Percentiles rank a stretch among this genome's conserved stretches.
Conservation (phyloP, 2,329 filamentous ascomycete species). For the Hansfordia pulvinata region DNA sequence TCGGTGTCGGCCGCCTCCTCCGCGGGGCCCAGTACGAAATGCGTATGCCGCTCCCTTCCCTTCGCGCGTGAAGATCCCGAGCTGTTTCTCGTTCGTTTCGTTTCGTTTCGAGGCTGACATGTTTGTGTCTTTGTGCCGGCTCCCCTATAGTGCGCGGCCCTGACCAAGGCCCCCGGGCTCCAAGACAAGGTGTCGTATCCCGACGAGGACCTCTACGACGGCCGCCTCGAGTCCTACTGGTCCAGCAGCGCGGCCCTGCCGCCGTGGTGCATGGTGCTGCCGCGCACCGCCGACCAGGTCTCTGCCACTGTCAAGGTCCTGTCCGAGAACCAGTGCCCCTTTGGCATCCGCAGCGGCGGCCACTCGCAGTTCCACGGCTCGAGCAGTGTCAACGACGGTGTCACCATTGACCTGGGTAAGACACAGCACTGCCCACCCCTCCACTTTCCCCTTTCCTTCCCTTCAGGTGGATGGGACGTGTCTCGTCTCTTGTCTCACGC, state of each 20-base stretch:
- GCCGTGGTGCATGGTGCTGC: constrained; percentile 22
- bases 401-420: constrained; percentile 12
- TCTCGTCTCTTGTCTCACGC: neutral
- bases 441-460: no score
- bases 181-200: neutral
- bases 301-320: constrained; percentile 20
- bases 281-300: constrained; percentile 19
- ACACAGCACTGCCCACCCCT: no score
- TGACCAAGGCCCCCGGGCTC: neutral
- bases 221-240: constrained; percentile 20
- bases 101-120: no score
- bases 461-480: no score
- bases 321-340: constrained; percentile 14
- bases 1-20: no score
- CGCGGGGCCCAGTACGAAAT: no score
- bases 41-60: no score
- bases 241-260: constrained; percentile 19
- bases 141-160: neutral
- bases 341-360: constrained; percentile 21
- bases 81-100: no score
- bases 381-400: constrained; percentile 10
- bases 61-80: no score
- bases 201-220: neutral
- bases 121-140: no score
- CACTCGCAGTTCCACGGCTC: constrained; percentile 12